Evolutionary conservation across 257 asterid genomes (phyloP).

Genomic region (Solanum ossicruentum): DNA sequence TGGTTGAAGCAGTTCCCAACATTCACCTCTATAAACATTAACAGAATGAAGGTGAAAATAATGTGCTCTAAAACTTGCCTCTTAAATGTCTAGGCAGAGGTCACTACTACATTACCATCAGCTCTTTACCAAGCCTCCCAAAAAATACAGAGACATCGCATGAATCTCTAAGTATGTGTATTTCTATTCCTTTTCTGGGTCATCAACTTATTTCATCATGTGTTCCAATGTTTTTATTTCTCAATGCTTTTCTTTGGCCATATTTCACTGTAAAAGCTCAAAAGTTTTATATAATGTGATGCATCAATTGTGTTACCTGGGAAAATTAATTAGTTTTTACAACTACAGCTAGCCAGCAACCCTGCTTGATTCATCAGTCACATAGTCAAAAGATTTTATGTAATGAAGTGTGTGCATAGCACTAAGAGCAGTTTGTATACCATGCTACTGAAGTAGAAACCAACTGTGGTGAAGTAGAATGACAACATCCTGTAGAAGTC

Average conservation of each 20-base stretch:
- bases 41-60: neutral
- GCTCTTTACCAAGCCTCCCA: neutral
- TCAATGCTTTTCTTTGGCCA: neutral
- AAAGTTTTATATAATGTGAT: neutral
- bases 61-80: neutral
- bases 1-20: neutral
- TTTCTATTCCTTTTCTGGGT: neutral
- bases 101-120: neutral
- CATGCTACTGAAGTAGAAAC: conserved; percentile 97
- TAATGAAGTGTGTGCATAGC: neutral
- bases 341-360: neutral
- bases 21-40: neutral
- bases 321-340: neutral
- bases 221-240: neutral
- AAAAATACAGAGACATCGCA: neutral
- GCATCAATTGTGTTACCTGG: neutral
- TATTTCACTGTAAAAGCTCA: neutral
- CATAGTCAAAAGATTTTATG: neutral
- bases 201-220: neutral
- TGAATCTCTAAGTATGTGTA: neutral
- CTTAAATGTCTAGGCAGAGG: neutral
- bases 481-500: conserved; percentile 97
- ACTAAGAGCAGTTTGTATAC: conserved; percentile 27
- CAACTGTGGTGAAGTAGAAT: conserved; percentile 93
- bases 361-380: neutral